phyloP scores from a whole-genome alignment of 345 rosid species.

The Hibiscus tridactylites region DNA sequence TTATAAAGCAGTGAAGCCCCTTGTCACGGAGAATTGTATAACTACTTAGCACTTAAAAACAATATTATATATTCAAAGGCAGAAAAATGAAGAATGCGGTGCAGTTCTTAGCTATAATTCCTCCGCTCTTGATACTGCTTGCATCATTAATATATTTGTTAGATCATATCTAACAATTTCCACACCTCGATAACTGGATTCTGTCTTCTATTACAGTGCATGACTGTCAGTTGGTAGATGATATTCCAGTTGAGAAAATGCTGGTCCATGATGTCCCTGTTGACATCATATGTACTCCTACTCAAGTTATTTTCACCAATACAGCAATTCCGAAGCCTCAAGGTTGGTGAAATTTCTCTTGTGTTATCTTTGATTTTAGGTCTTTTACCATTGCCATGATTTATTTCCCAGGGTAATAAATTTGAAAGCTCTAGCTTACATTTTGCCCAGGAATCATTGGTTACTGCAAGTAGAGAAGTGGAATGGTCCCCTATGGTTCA shows the following conservation, averaged over 20 bases:
- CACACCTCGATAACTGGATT: background rate
- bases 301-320: constrained; percentile 61
- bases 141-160: background rate
- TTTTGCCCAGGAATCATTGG: background rate
- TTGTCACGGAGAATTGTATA: background rate
- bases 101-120: background rate
- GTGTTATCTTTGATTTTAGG: background rate
- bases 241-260: constrained; percentile 68
- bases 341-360: constrained; percentile 32
- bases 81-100: background rate
- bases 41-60: background rate
- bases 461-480: background rate
- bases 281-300: constrained; percentile 83
- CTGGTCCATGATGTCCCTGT: constrained; percentile 87
- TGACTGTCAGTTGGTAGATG: constrained; percentile 78
- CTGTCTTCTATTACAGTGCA: constrained; percentile 43
- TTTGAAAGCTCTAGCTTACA: background rate
- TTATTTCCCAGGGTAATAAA: background rate
- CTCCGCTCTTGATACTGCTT: background rate
- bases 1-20: background rate
- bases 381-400: background rate
- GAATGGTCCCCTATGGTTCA: background rate
- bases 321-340: constrained; percentile 69
- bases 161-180: background rate
- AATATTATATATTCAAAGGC: background rate